A percentile compares a stretch with the other conserved stretches of the same genome.
These are phyloP conservation scores for Limonium bicolor DNA, from an alignment of 148 eudicot genomes.

Conservation along the genomic window DNA sequence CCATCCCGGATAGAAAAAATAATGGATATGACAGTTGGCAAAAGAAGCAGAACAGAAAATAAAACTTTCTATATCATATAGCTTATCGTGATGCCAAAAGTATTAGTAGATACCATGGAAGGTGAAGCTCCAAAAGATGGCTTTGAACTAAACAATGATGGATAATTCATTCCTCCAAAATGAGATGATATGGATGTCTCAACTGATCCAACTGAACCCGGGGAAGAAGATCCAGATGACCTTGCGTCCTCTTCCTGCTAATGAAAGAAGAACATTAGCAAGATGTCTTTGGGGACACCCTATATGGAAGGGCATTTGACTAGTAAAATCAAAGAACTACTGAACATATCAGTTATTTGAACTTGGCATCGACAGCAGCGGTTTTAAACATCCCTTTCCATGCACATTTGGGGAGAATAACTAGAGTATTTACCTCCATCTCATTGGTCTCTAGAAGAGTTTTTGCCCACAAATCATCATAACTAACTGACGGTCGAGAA, in stretches of 20 bases:
- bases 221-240: conserved; percentile 89
- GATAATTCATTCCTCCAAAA: conserved; percentile 97
- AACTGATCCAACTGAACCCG: conserved; percentile 79
- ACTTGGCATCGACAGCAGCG: too few relatives aligned
- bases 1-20: neutral
- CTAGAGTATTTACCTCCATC: conserved; percentile 34
- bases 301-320: too few relatives aligned
- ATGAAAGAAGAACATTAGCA: neutral
- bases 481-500: conserved; percentile 78
- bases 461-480: conserved; percentile 98
- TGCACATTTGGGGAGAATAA: neutral
- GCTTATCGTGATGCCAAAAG: neutral
- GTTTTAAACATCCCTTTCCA: neutral
- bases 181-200: conserved; percentile 97
- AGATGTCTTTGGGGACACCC: neutral
- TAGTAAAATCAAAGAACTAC: too few relatives aligned
- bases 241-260: conserved; percentile 73
- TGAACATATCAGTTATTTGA: too few relatives aligned
- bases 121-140: conserved; percentile 65
- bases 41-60: neutral
- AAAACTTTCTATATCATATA: conserved; percentile 2
- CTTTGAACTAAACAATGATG: conserved; percentile 84
- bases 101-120: conserved; percentile 30
- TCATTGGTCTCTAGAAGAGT: conserved; percentile 84
- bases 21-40: neutral